phyloP scores from a whole-genome alignment of 2,329 filamentous ascomycete genomes.

The Colletotrichum camelliae region DNA sequence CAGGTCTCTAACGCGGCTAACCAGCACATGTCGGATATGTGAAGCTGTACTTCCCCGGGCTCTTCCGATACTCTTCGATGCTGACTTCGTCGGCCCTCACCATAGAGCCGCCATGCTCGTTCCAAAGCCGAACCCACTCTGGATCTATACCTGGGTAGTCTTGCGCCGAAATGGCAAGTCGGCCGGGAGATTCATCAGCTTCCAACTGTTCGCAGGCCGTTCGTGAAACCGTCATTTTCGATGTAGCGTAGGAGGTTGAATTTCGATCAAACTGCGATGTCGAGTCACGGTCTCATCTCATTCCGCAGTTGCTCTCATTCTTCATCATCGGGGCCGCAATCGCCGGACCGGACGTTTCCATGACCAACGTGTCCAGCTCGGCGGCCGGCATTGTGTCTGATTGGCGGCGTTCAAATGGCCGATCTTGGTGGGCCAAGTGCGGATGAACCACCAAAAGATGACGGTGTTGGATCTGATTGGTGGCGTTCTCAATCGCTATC shows the following conservation, averaged over 20 bases:
- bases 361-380: background rate
- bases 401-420: slow-evolving; percentile 11
- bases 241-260: background rate
- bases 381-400: background rate
- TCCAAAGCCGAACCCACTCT: slow-evolving; percentile 34
- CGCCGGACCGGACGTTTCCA: background rate
- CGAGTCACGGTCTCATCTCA: background rate
- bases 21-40: slow-evolving; percentile 30
- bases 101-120: slow-evolving; percentile 29
- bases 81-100: slow-evolving; percentile 31
- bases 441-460: background rate
- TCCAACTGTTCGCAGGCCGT: background rate
- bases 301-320: background rate
- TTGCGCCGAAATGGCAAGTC: background rate
- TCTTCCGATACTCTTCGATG: slow-evolving; percentile 29
- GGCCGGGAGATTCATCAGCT: background rate
- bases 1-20: background rate
- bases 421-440: background rate
- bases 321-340: background rate
- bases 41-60: slow-evolving; percentile 32
- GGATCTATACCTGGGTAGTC: slow-evolving; percentile 28
- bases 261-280: background rate
- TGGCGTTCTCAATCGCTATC: background rate
- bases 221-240: background rate
- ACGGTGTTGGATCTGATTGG: background rate